These are phyloP conservation scores for Ajuga chamaepitys DNA, from an alignment of 257 asterid genomes.

Conservation along the genomic window DNA sequence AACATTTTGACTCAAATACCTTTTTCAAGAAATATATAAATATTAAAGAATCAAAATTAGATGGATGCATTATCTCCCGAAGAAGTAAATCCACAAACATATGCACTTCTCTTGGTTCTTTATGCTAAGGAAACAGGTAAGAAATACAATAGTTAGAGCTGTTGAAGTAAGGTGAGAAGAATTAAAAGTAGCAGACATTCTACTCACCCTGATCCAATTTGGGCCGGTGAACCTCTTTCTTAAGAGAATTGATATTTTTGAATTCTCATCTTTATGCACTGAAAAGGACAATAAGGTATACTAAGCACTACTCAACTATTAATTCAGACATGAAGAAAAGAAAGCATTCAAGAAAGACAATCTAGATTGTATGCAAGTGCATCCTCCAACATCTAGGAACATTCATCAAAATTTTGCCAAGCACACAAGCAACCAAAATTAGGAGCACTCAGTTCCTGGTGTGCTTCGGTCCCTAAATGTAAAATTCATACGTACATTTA, in stretches of 20 bases:
- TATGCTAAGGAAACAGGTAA: constrained; percentile 51
- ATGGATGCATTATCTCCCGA: constrained; percentile 53
- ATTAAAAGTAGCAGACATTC: neutral
- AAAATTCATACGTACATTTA: neutral
- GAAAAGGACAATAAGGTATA: constrained; percentile 25
- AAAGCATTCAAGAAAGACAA: neutral
- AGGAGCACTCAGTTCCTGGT: neutral
- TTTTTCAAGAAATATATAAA: neutral
- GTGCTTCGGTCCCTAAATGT: neutral
- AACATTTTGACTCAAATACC: neutral
- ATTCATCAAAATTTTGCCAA: constrained; percentile 7
- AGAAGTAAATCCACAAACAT: constrained; percentile 93
- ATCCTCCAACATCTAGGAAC: constrained; percentile 1
- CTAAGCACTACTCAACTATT: constrained; percentile 2
- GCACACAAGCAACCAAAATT: constrained; percentile 7
- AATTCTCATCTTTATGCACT: constrained; percentile 83
- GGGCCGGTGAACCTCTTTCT: constrained; percentile 90
- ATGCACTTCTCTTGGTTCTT: constrained; percentile 99
- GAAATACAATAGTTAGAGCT: constrained; percentile 6
- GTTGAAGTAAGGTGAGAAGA: neutral
- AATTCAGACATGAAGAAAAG: neutral
- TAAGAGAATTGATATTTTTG: constrained; percentile 71
- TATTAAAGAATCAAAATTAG: neutral
- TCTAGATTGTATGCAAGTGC: neutral
- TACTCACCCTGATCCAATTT: constrained; percentile 88